Conservation (phyloP, 805 yeast species). For the Teunomyces barrocoloradensis region DNA sequence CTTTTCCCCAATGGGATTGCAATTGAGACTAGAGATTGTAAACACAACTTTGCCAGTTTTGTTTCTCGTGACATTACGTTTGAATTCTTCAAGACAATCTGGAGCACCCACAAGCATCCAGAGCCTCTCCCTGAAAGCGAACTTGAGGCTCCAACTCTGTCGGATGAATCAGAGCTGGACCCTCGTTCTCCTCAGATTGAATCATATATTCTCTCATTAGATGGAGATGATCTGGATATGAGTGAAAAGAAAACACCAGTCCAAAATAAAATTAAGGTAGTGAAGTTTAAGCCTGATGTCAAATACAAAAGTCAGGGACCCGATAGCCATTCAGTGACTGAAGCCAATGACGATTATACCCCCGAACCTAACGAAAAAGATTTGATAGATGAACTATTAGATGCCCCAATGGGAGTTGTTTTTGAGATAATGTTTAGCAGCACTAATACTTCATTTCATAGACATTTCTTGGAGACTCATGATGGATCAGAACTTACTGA, state of each 20-base stretch:
- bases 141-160: not conserved
- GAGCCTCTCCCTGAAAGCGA: constrained; percentile 5
- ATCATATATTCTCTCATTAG: constrained; percentile 18
- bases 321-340: constrained; percentile 48
- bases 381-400: constrained; percentile 50
- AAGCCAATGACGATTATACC: constrained; percentile 24
- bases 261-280: constrained; percentile 6
- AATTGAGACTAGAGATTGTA: constrained; percentile 60
- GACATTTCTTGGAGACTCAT: constrained; percentile 49
- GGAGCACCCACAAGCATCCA: constrained; percentile 40
- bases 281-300: constrained; percentile 17
- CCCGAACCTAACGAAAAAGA: constrained; percentile 51
- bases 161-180: constrained; percentile 13
- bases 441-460: constrained; percentile 44
- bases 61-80: constrained; percentile 56
- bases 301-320: constrained; percentile 35
- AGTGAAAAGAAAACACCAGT: not conserved
- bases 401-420: constrained; percentile 66
- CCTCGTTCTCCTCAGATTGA: constrained; percentile 21
- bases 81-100: constrained; percentile 53
- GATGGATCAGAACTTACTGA: constrained; percentile 59
- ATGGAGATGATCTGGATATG: constrained; percentile 8
- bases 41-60: constrained; percentile 63
- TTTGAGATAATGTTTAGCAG: constrained; percentile 61
- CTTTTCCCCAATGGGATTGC: constrained; percentile 69